Base-by-base conservation (phyloP, 305 asterid genomes). In the Petunia hybrid region DNA sequence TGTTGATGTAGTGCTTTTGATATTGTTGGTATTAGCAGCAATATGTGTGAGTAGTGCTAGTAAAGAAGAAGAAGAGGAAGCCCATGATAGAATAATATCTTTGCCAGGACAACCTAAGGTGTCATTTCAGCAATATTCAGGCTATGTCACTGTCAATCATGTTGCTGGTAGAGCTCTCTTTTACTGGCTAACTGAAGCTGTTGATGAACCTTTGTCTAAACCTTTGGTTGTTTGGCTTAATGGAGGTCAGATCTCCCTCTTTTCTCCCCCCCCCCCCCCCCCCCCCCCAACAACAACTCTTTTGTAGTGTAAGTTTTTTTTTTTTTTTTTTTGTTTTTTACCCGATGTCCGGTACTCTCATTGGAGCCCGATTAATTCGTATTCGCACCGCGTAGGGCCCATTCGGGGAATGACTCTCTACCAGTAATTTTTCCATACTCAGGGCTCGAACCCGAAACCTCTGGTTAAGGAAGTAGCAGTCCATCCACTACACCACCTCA, bases 161-260 rank as follows among this genome's bases (percentile, higher is more conserved):
- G 87, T 65, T 65, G 95, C 97, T 55, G 98, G 95, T 40, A 85
- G 99, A 82, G 97, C 98, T 45, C 95, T 95, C 84, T 95, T 95
- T 65, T 95, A 95, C 70, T 95, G 99, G 99, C 97, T 95, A 0
- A 91, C 97, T 0, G 99, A 95, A 80, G 95, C 99, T 6, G 82
- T 31, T 43, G 69, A 88, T 51, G 75, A 86, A 1, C 92, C 97
- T 77, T 65, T 67, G 1, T 69, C 92, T 0, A 91, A 86, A 80
- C 98, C 99, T 2, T 90, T 95, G 16, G 94, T 95, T 80, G 82
- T 95, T 82, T 95, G 99, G 99, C 99, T 95, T 80, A 95, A 95
- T 76, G 99, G 99, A 93, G 99, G 99, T 88, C 39, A 84, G 81
- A 70, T 78, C 85, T 78, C 77, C 45, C 66, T 14, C 81, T 40